phyloP scores from a whole-genome alignment of 495 filamentous ascomycete species.

The Neurospora pannonica region DNA sequence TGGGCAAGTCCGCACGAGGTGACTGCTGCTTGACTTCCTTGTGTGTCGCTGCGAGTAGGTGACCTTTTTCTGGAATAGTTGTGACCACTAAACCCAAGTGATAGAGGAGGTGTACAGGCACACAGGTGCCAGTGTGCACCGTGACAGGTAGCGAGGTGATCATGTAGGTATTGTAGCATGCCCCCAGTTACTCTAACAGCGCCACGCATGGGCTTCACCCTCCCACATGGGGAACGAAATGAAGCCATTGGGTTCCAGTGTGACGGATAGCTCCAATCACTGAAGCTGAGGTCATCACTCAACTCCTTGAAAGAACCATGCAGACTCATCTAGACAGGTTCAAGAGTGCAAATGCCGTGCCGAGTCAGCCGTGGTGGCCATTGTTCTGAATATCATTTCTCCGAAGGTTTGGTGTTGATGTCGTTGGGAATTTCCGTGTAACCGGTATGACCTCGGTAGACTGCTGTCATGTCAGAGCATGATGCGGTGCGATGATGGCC shows the following conservation, averaged over 20 bases:
- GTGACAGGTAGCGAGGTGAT: neutral
- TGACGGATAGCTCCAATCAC: neutral
- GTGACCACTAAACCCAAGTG: neutral
- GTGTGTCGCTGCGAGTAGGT: neutral
- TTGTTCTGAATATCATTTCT: neutral
- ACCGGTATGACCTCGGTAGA: neutral
- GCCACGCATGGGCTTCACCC: neutral
- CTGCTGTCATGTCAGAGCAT: neutral
- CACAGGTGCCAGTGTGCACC: neutral
- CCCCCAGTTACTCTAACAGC: neutral
- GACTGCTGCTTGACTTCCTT: neutral
- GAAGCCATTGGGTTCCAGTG: neutral
- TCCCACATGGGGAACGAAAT: neutral
- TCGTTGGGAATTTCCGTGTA: neutral
- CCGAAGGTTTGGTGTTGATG: neutral
- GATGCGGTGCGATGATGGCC: neutral
- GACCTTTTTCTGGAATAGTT: neutral
- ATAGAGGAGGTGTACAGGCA: neutral
- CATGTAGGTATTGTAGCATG: neutral
- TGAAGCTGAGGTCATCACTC: neutral
- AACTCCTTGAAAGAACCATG: neutral
- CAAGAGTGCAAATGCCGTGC: neutral
- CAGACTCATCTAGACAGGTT: neutral
- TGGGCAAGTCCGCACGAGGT: neutral
- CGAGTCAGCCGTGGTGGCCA: neutral